phyloP scores from a whole-genome alignment of 768 basidiomycete species.

The Leccinum longicurvipes region DNA sequence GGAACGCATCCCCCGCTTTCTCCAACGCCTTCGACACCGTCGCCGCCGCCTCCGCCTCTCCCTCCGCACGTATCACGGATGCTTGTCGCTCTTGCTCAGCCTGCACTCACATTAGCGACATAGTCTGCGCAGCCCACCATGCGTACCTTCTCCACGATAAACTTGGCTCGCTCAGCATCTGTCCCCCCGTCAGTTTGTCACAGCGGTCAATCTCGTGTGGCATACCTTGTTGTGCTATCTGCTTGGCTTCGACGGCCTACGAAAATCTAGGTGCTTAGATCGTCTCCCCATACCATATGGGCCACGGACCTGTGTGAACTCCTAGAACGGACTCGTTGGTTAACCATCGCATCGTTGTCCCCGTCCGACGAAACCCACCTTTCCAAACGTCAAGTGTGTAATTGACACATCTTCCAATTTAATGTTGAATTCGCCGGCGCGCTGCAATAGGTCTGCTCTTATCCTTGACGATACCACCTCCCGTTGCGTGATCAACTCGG shows the following conservation, averaged over 20 bases:
- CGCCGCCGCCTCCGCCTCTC: constrained; percentile 94
- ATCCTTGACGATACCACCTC: constrained; percentile 96
- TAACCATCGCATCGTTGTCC: neutral
- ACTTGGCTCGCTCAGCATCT: constrained; percentile 99
- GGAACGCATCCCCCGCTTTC: constrained; percentile 94
- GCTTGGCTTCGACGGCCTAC: constrained; percentile 97
- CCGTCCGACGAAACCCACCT: constrained; percentile 41
- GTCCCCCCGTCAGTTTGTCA: constrained; percentile 15
- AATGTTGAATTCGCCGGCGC: constrained; percentile 96
- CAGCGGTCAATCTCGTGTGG: neutral
- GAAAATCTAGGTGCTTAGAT: neutral
- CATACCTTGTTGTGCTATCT: constrained; percentile 96
- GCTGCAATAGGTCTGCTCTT: constrained; percentile 84
- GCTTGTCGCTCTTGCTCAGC: constrained; percentile 99
- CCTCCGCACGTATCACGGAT: constrained; percentile 95
- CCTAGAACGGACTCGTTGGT: constrained; percentile 41
- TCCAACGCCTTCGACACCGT: constrained; percentile 90
- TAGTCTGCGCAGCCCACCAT: neutral
- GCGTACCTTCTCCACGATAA: constrained; percentile 94
- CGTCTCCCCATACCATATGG: neutral
- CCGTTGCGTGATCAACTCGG: constrained; percentile 94
- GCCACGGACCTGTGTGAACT: constrained; percentile 68
- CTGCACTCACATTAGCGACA: constrained; percentile 40
- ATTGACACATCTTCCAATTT: constrained; percentile 96
- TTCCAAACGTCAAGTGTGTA: constrained; percentile 85